Evolutionary conservation across 129 eudicot genomes (phyloP), one percentile per base, ranked within the genome.

Genomic region (Flaveria trinervia): DNA sequence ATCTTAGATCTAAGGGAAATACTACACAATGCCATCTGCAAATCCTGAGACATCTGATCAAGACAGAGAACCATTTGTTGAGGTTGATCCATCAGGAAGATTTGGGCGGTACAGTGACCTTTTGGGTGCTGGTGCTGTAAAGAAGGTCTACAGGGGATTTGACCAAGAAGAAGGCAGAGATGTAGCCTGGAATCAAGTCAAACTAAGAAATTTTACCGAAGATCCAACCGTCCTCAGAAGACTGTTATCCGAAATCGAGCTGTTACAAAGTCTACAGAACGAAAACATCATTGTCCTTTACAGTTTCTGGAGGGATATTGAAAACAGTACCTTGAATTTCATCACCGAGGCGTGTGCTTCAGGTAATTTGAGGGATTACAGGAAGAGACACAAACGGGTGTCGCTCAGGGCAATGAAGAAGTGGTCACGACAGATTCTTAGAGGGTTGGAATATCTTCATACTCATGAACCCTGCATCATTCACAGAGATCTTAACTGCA

Each of bases 171-270:
- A 86, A 83, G 93, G 96, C 22, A 81, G 82, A 48, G 93, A 90
- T 36, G 86, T 90, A 30, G 96, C 96, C 7, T 90, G 96, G 96
- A 88, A 88, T 80, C 96, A 88, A 76, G 89, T 90, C 18, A 80
- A 83, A 22, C 79, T 90, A 66, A 79, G 78, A 72, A 77, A 78
- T 36, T 90, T 87, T 65, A 76, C 85, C 23, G 83, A 81, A 2
- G 92, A 87, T 75, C 88, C 90, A 0, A 79, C 92, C 0, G 83
- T 85, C 17, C 77, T 88, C 79, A 75, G 55, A 52, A 60, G 91
- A 70, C 77, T 90, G 20, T 51, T 78, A 33, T 84, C 91, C 0
- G 96, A 90, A 71, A 83, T 86, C 13, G 82, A 73, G 78, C 77
- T 90, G 84, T 76, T 90, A 65, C 81, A 88, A 61, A 51, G 83